Conservation (phyloP, 768 basidiomycete genomes). For the Russula foetens region DNA sequence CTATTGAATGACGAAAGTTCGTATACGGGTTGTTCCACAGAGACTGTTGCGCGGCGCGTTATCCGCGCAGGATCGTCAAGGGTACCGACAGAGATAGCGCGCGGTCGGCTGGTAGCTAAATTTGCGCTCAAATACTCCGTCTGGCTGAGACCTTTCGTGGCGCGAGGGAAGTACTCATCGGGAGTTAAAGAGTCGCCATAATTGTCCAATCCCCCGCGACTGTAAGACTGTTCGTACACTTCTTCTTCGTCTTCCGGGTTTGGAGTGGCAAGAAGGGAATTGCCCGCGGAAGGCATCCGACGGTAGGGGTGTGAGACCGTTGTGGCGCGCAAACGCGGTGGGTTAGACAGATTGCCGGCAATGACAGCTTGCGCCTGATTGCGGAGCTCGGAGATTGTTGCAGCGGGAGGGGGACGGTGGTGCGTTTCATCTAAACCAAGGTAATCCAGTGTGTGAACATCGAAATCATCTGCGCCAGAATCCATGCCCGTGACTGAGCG, state of each 20-base stretch:
- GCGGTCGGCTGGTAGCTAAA: slow-evolving; percentile 41
- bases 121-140: slow-evolving; percentile 16
- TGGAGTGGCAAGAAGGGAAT: slow-evolving; percentile 56
- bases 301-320: slow-evolving; percentile 94
- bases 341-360: slow-evolving; percentile 72
- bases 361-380: slow-evolving; percentile 88
- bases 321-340: slow-evolving; percentile 75
- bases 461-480: slow-evolving; percentile 77
- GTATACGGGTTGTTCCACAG: slow-evolving; percentile 31
- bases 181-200: slow-evolving; percentile 47
- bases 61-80: slow-evolving; percentile 74
- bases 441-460: slow-evolving; percentile 93
- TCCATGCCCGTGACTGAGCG: slow-evolving; percentile 75
- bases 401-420: slow-evolving; percentile 68
- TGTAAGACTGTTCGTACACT: slow-evolving; percentile 53
- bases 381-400: slow-evolving; percentile 82
- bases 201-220: slow-evolving; percentile 51
- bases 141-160: slow-evolving; percentile 9
- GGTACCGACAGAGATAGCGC: slow-evolving; percentile 83
- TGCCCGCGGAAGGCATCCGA: slow-evolving; percentile 47
- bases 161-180: slow-evolving; percentile 53
- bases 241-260: slow-evolving; percentile 68
- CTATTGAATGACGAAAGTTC: slow-evolving; percentile 42
- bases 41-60: slow-evolving; percentile 52
- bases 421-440: slow-evolving; percentile 81